Conservation (phyloP, 345 rosid genomes). For the Erucastrum elatum region DNA sequence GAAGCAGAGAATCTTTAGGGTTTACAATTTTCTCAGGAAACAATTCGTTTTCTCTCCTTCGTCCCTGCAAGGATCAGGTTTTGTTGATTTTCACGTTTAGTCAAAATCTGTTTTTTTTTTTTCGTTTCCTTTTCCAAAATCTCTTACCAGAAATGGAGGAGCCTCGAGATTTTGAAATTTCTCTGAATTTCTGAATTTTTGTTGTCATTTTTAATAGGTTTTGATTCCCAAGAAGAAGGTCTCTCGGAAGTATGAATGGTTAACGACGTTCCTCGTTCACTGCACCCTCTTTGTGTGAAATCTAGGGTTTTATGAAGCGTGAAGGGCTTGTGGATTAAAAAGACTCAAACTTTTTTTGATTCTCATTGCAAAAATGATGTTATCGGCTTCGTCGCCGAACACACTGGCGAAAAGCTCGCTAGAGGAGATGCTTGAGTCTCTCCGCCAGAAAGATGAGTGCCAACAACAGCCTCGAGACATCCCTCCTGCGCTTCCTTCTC, state of each 20-base stretch:
- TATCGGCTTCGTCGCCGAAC: slow-evolving; percentile 67
- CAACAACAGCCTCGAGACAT: slow-evolving; percentile 65
- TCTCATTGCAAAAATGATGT: slow-evolving; percentile 49
- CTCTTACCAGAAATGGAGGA: slow-evolving; percentile 20
- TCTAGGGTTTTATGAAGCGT: slow-evolving; percentile 40
- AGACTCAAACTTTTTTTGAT: neutral
- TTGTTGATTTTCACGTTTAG: slow-evolving; percentile 27
- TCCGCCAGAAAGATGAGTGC: slow-evolving; percentile 65
- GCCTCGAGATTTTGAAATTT: slow-evolving; percentile 28
- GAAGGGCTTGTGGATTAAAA: slow-evolving; percentile 24
- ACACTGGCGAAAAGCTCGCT: slow-evolving; percentile 74
- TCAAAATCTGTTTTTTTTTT: neutral
- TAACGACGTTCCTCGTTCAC: slow-evolving; percentile 25
- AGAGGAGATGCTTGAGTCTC: slow-evolving; percentile 92
- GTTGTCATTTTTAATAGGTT: neutral
- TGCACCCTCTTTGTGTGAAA: slow-evolving; percentile 12
- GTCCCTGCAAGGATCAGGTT: slow-evolving; percentile 17
- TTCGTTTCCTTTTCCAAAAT: neutral
- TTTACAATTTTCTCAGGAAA: slow-evolving; percentile 3
- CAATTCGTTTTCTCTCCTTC: slow-evolving; percentile 18
- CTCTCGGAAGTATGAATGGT: slow-evolving; percentile 33
- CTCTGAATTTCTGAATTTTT: slow-evolving; percentile 2
- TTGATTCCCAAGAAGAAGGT: slow-evolving; percentile 10
- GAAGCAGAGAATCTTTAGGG: slow-evolving; percentile 28
- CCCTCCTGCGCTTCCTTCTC: slow-evolving; percentile 90